Percentiles rank a stretch among this genome's conserved stretches.
phyloP scores from a whole-genome alignment of 345 rosid genomes.

The Populus ilicifolia region DNA sequence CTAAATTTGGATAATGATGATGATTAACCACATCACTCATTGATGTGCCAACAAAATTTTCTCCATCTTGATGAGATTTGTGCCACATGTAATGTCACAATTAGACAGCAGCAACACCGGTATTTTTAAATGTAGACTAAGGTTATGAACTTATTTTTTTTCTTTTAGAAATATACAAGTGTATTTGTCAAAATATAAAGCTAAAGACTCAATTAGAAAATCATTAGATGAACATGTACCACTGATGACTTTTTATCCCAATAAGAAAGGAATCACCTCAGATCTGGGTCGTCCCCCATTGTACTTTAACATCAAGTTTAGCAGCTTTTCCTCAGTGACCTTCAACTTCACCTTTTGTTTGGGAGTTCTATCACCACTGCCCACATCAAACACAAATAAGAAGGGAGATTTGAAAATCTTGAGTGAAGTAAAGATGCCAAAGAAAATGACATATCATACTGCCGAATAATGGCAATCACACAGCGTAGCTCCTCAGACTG shows the following conservation, averaged over 20 bases:
- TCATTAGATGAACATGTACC: not conserved
- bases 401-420: not conserved
- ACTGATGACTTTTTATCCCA: not conserved
- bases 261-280: conserved; percentile 51
- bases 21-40: too few relatives aligned
- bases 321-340: conserved; percentile 92
- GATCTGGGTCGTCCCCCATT: conserved; percentile 92
- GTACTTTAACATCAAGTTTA: conserved; percentile 94
- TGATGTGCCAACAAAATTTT: too few relatives aligned
- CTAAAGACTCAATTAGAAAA: not conserved
- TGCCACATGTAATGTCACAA: not conserved
- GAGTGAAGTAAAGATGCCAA: not conserved
- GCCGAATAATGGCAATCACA: conserved; percentile 91
- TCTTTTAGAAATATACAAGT: not conserved
- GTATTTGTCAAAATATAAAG: not conserved
- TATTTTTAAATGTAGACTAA: not conserved
- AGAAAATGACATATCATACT: conserved; percentile 49
- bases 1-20: too few relatives aligned
- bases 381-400: conserved; percentile 14
- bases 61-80: too few relatives aligned
- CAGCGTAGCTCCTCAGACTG: conserved; percentile 97
- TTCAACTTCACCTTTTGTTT: conserved; percentile 98
- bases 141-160: not conserved
- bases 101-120: not conserved
- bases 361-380: conserved; percentile 99